These are phyloP conservation scores for Epichloe sp. DNA, from an alignment of 2,329 filamentous ascomycete species.

Conservation along the genomic window DNA sequence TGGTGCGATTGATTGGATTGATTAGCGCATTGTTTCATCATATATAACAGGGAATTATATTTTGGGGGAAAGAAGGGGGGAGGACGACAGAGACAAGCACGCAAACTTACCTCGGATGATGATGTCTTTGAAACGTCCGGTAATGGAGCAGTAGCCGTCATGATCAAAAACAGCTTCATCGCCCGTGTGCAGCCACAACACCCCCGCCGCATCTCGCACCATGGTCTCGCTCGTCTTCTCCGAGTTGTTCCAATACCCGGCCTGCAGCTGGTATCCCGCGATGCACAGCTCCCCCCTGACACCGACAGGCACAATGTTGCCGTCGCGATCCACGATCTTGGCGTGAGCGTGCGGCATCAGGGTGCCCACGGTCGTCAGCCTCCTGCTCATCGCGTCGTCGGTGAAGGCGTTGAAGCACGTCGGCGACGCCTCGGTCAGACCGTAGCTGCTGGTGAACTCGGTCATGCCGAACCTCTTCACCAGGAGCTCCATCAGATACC, in stretches of 20 bases:
- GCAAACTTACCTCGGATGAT: slow-evolving; percentile 50
- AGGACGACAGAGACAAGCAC: not conserved
- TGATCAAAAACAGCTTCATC: slow-evolving; percentile 58
- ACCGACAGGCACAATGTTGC: slow-evolving; percentile 54
- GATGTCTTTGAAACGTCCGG: slow-evolving; percentile 66
- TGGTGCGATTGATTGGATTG: not conserved
- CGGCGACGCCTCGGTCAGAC: slow-evolving; percentile 65
- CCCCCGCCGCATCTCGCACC: slow-evolving; percentile 36
- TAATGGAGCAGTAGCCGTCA: slow-evolving; percentile 58
- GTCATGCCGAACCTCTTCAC: slow-evolving; percentile 61
- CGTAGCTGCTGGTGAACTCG: slow-evolving; percentile 58
- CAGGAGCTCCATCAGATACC: slow-evolving; percentile 60
- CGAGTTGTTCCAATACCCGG: slow-evolving; percentile 55
- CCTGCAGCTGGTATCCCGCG: slow-evolving; percentile 62
- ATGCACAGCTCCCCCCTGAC: slow-evolving; percentile 63
- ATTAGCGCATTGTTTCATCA: not conserved
- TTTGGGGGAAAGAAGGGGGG: not conserved
- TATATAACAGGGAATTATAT: no score
- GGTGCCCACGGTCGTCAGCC: slow-evolving; percentile 61
- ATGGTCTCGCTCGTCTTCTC: slow-evolving; percentile 56
- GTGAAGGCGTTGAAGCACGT: slow-evolving; percentile 73
- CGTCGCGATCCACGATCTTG: slow-evolving; percentile 62
- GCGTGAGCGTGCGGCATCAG: slow-evolving; percentile 63
- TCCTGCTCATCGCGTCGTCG: slow-evolving; percentile 52
- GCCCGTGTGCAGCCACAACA: slow-evolving; percentile 53